A percentile compares a stretch with the other conserved stretches of the same genome.
phyloP scores from a whole-genome alignment of 495 filamentous ascomycete species.

The Neurospora sp. region DNA sequence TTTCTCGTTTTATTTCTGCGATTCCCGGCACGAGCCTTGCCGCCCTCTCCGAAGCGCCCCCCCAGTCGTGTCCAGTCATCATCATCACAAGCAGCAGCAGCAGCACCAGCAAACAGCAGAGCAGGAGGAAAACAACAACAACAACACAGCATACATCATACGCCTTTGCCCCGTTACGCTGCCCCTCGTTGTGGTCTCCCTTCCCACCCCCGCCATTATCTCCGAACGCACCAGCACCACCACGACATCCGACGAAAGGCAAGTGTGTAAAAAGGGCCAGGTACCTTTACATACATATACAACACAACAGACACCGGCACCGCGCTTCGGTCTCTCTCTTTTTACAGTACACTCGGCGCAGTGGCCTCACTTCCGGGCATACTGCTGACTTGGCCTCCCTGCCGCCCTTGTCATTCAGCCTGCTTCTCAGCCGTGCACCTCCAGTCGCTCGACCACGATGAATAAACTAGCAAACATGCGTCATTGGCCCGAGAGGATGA shows the following conservation, averaged over 20 bases:
- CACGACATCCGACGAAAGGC: neutral
- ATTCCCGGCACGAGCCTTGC: conserved; percentile 3
- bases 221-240: neutral
- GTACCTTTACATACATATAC: neutral
- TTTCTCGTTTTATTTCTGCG: conserved; percentile 14
- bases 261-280: neutral
- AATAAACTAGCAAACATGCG: conserved; percentile 92
- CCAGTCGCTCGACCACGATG: conserved; percentile 45
- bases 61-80: neutral
- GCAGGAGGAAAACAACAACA: neutral
- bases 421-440: neutral
- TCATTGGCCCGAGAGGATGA: conserved; percentile 92
- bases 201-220: neutral
- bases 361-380: neutral
- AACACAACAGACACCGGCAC: neutral
- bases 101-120: neutral
- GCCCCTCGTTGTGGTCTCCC: neutral
- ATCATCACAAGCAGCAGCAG: neutral
- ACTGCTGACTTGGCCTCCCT: conserved; percentile 8
- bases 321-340: neutral
- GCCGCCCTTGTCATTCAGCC: conserved; percentile 11
- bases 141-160: conserved; percentile 1
- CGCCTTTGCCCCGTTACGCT: neutral
- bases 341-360: neutral
- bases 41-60: neutral